Evolutionary conservation across 495 filamentous ascomycete genomes (phyloP).

Genomic region (Letharia columbiana): DNA sequence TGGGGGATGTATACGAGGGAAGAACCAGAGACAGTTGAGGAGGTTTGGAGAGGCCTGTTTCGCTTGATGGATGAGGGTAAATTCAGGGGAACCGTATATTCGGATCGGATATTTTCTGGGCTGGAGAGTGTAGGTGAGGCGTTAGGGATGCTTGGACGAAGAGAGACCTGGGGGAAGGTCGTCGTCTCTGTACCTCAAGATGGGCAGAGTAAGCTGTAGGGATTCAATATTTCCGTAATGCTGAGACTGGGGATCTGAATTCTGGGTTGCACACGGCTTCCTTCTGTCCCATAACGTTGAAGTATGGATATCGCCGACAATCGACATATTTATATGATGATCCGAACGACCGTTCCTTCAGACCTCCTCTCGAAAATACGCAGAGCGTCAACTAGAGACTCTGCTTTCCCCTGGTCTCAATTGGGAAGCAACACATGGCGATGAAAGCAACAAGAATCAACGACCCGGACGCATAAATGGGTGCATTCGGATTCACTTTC

Average conservation of each 20-base stretch:
- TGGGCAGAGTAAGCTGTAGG: constrained; percentile 44
- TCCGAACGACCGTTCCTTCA: not conserved
- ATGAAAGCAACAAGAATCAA: constrained; percentile 44
- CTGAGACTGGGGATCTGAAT: not conserved
- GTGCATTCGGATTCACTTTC: constrained; percentile 36
- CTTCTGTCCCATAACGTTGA: not conserved
- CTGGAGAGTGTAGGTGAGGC: constrained; percentile 72
- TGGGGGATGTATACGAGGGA: constrained; percentile 77
- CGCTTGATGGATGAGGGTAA: constrained; percentile 67
- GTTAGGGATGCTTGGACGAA: constrained; percentile 62
- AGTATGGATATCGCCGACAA: not conserved
- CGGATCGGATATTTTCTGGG: constrained; percentile 71
- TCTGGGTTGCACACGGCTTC: not conserved
- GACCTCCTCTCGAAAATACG: not conserved
- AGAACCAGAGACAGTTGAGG: constrained; percentile 60
- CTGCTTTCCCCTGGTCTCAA: constrained; percentile 46
- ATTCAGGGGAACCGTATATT: constrained; percentile 74
- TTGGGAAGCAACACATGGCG: constrained; percentile 44
- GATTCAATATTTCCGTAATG: not conserved
- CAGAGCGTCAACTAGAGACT: constrained; percentile 30
- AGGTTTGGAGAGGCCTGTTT: constrained; percentile 76
- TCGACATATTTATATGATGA: not conserved
- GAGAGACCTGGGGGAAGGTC: constrained; percentile 94
- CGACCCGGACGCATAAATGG: constrained; percentile 45
- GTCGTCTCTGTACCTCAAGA: constrained; percentile 79